Evolutionary conservation across 2,329 filamentous ascomycete genomes (phyloP).

Genomic region (Daldinia sp.): DNA sequence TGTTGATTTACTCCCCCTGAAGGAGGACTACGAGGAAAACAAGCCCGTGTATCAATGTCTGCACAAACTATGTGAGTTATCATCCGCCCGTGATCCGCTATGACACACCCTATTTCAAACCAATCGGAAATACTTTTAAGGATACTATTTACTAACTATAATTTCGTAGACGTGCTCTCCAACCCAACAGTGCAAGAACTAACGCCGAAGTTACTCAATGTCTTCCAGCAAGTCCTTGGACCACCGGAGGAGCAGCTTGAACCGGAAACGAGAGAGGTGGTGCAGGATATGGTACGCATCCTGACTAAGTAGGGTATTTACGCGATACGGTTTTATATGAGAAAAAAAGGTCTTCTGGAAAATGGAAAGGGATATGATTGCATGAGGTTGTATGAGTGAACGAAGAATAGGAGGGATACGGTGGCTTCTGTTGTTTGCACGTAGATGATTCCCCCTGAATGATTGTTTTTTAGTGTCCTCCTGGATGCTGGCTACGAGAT

Average conservation of each 20-base stretch:
- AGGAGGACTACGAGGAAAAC: conserved; percentile 97
- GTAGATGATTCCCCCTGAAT: conserved; percentile 52
- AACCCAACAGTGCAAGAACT: conserved; percentile 77
- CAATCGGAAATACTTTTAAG: not conserved
- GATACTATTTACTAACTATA: conserved; percentile 43
- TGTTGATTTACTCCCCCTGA: conserved; percentile 83
- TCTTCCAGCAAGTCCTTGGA: conserved; percentile 79
- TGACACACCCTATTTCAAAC: not conserved
- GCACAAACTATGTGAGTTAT: conserved; percentile 80
- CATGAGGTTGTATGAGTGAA: conserved; percentile 49
- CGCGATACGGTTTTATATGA: conserved; percentile 19
- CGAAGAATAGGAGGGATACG: conserved; percentile 41
- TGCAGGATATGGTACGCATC: conserved; percentile 70
- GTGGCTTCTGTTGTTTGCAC: conserved; percentile 31
- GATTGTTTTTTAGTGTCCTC: conserved; percentile 32
- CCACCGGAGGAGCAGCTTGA: conserved; percentile 82
- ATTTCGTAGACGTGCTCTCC: conserved; percentile 68
- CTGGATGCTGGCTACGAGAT: conserved; percentile 8
- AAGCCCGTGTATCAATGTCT: conserved; percentile 93
- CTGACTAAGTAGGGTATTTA: conserved; percentile 44
- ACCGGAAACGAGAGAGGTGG: conserved; percentile 74
- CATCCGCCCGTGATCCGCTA: not conserved
- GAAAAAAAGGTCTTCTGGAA: conserved; percentile 16
- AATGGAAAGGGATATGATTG: conserved; percentile 42
- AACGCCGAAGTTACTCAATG: conserved; percentile 74